Percentiles rank a stretch among this genome's conserved stretches.
Evolutionary conservation across 176 grass and related monocot genomes (phyloP).

Genomic region (Triticum timopheevii): DNA sequence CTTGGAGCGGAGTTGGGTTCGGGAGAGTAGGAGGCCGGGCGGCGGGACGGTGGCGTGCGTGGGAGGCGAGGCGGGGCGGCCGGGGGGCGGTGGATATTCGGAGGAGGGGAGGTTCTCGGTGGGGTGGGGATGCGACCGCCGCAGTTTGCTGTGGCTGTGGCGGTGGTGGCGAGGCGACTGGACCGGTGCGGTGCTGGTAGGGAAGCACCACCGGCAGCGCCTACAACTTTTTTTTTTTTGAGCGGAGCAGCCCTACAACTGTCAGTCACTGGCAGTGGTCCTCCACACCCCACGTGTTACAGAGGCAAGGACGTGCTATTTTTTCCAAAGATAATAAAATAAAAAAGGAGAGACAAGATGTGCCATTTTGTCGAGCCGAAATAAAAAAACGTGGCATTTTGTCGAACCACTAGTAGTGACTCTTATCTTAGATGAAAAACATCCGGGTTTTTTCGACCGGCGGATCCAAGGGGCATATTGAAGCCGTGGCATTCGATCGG

Average conservation of each 20-base stretch:
- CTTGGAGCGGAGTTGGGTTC: slow-evolving; percentile 17
- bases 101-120: not conserved
- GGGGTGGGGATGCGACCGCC: slow-evolving; percentile 32
- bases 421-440: no score
- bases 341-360: not conserved
- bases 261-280: not conserved
- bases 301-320: not conserved
- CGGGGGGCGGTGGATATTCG: slow-evolving; percentile 16
- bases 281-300: not conserved
- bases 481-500: no score
- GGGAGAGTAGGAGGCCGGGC: not conserved
- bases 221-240: not conserved
- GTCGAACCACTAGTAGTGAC: no score
- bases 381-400: not conserved
- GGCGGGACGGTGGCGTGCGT: not conserved
- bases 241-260: not conserved
- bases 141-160: slow-evolving; percentile 2
- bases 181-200: slow-evolving; percentile 18
- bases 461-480: no score
- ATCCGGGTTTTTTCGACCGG: no score
- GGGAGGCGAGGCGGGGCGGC: not conserved
- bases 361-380: not conserved
- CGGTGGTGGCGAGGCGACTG: slow-evolving; percentile 24
- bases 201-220: not conserved
- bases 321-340: not conserved